phyloP scores from a whole-genome alignment of 176 grass and related monocot genomes.

The Zea mays region Zm-B73-REFERENCE-NAM-5.0 NC_050097.1:238809501-238810000 shows the following conservation, averaged over 20 bases:
- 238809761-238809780: slow-evolving; percentile 59
- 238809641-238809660: background rate
- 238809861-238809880: slow-evolving; percentile 1
- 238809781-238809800: slow-evolving; percentile 60
- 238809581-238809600: no score
- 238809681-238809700: background rate
- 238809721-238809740: slow-evolving; percentile 39
- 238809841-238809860: no score
- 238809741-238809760: slow-evolving; percentile 21
- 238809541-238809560: no score
- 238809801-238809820: background rate
- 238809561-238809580: no score
- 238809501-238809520: no score
- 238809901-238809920: slow-evolving; percentile 56
- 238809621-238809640: background rate
- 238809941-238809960: slow-evolving; percentile 43
- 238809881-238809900: slow-evolving; percentile 36
- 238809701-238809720: slow-evolving; percentile 38
- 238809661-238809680: background rate
- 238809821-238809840: slow-evolving; percentile 42
- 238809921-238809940: slow-evolving; percentile 51
- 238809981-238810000: slow-evolving; percentile 45
- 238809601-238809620: no score
- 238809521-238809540: no score
- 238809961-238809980: slow-evolving; percentile 63